These are phyloP conservation scores for Verticillium nonalfalfae DNA, from an alignment of 2,329 filamentous ascomycete genomes.

Conservation along the genomic window DNA sequence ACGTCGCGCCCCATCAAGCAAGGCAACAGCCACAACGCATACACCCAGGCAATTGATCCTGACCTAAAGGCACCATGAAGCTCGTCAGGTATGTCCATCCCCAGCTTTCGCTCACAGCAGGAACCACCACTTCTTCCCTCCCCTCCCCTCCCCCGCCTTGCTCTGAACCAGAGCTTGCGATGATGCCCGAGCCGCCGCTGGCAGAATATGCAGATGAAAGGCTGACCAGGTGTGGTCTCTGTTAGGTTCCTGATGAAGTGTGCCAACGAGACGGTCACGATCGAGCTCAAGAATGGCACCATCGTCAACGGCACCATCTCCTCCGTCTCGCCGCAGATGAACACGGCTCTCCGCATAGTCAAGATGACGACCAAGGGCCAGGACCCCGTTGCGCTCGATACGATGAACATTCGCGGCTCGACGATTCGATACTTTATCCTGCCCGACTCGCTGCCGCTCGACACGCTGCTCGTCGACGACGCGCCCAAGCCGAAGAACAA, in stretches of 20 bases:
- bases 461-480: slow-evolving; percentile 94
- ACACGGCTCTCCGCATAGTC: slow-evolving; percentile 88
- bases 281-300: slow-evolving; percentile 98
- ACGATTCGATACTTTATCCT: slow-evolving; percentile 97
- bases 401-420: slow-evolving; percentile 93
- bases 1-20: not conserved
- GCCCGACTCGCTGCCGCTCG: slow-evolving; percentile 88
- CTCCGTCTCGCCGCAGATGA: slow-evolving; percentile 97
- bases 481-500: slow-evolving; percentile 99
- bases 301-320: slow-evolving; percentile 96
- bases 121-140: too few relatives aligned
- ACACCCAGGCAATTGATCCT: not conserved
- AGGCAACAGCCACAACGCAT: not conserved
- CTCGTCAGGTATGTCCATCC: slow-evolving; percentile 73
- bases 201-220: not conserved
- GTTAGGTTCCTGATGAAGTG: slow-evolving; percentile 98
- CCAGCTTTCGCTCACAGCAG: not conserved
- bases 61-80: slow-evolving; percentile 64
- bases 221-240: slow-evolving; percentile 4
- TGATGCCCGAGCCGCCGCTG: slow-evolving; percentile 3
- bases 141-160: slow-evolving; percentile 13
- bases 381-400: slow-evolving; percentile 81
- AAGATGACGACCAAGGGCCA: slow-evolving; percentile 93
- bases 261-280: slow-evolving; percentile 95
- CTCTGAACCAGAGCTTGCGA: too few relatives aligned